A percentile compares a stretch with the other conserved stretches of the same genome.
Conservation (phyloP, 306 rosid species). For the Crataegus laevigata region DNA sequence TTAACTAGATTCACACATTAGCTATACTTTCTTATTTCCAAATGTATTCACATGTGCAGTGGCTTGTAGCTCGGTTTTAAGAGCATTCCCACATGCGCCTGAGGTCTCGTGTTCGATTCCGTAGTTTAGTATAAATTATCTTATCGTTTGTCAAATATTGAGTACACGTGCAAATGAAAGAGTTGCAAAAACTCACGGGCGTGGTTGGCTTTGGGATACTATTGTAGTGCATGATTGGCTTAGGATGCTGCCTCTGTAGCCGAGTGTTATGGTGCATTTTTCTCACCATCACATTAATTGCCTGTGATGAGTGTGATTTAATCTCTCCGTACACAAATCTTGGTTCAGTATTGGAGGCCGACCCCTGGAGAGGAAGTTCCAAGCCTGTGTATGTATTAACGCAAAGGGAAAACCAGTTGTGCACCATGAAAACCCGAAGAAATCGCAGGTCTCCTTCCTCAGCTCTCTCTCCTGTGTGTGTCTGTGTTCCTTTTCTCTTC, state of each 20-base stretch:
- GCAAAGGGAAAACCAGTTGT: conserved; percentile 75
- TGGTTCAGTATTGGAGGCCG: conserved; percentile 70
- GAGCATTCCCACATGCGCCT: no score
- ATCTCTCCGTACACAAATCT: not conserved
- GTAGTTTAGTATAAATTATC: no score
- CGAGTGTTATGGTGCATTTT: not conserved
- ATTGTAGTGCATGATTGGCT: no score
- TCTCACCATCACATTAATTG: not conserved
- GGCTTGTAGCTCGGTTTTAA: no score
- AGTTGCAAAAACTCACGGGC: not conserved
- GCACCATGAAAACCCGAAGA: conserved; percentile 97
- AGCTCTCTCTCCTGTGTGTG: not conserved
- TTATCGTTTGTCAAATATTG: no score
- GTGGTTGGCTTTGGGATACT: no score
- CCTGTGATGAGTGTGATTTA: not conserved
- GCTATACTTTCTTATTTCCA: not conserved
- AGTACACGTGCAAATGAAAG: not conserved
- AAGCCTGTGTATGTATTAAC: conserved; percentile 93
- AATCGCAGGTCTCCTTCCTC: conserved; percentile 53
- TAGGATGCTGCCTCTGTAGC: not conserved
- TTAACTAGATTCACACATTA: not conserved
- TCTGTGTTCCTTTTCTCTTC: not conserved
- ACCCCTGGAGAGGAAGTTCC: conserved; percentile 87
- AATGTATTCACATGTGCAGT: no score
- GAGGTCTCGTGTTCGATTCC: no score